These are phyloP conservation scores for Sporothrix dimorphospora DNA, from an alignment of 2,329 filamentous ascomycete genomes.

Conservation along the genomic window DNA sequence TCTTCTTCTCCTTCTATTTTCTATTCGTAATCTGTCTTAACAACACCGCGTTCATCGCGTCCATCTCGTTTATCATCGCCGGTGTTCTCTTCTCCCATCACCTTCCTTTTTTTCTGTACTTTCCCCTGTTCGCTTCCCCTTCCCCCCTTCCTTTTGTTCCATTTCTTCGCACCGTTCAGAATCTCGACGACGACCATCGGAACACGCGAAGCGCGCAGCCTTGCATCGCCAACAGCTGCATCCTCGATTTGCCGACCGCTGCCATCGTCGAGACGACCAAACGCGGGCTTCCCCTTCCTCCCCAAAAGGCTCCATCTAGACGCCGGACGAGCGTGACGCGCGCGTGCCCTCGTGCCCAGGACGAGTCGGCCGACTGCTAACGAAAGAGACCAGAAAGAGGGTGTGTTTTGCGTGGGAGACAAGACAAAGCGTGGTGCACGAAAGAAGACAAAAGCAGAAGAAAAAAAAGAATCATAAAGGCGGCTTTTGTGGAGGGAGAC, in stretches of 20 bases:
- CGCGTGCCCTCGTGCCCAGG: not conserved
- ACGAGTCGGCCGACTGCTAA: conserved; percentile 11
- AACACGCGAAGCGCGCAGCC: conserved; percentile 9
- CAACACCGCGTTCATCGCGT: conserved; percentile 13
- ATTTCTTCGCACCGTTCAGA: not conserved
- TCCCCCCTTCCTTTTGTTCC: not conserved
- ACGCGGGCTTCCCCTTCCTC: not conserved
- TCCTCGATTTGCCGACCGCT: not conserved
- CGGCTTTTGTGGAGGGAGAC: conserved; percentile 30
- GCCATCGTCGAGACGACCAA: conserved; percentile 6
- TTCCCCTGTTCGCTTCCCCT: not conserved
- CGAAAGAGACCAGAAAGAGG: not conserved
- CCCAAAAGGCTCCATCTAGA: not conserved
- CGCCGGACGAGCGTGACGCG: not conserved
- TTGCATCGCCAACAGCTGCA: not conserved
- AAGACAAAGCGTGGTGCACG: conserved; percentile 21
- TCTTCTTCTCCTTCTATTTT: not conserved
- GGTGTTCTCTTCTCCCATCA: not conserved
- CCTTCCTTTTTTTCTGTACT: not conserved
- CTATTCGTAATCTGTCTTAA: not conserved
- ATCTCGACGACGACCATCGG: not conserved
- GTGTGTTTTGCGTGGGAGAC: conserved; percentile 14
- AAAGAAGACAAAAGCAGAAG: conserved; percentile 5
- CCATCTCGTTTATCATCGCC: not conserved
- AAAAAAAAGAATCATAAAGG: conserved; percentile 16